Conservation (phyloP, 768 basidiomycete genomes). For the Collybiopsis luxurians region DNA sequence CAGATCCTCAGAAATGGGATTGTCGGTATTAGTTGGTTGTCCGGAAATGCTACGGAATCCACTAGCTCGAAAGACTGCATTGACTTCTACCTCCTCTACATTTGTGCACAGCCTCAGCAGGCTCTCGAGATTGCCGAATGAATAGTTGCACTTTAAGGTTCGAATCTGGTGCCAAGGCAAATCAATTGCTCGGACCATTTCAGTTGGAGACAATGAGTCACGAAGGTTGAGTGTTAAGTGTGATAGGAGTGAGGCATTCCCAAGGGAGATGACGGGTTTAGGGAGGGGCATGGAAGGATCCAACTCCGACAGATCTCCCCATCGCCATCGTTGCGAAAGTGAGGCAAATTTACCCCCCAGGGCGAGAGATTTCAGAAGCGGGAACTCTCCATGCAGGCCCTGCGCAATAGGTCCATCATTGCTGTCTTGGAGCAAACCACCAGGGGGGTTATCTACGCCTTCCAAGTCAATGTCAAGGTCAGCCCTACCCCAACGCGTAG, state of each 20-base stretch:
- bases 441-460: not conserved
- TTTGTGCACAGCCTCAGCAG: not conserved
- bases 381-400: not conserved
- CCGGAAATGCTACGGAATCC: not conserved
- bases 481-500: not conserved
- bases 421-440: not conserved
- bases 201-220: not conserved
- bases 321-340: constrained; percentile 1
- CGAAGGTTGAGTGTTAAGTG: not conserved
- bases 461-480: not conserved
- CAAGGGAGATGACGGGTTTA: not conserved
- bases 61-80: not conserved
- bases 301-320: not conserved
- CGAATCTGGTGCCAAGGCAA: constrained; percentile 3
- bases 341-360: not conserved
- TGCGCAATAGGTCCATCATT: not conserved
- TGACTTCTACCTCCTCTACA: not conserved
- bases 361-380: not conserved
- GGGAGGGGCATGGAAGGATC: not conserved
- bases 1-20: not conserved
- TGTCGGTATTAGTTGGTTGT: not conserved
- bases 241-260: not conserved
- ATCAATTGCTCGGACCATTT: not conserved
- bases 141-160: not conserved
- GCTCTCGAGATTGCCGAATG: constrained; percentile 2